Evolutionary conservation across 805 yeast genomes (phyloP).

Genomic region (Danielia oregonensis): DNA sequence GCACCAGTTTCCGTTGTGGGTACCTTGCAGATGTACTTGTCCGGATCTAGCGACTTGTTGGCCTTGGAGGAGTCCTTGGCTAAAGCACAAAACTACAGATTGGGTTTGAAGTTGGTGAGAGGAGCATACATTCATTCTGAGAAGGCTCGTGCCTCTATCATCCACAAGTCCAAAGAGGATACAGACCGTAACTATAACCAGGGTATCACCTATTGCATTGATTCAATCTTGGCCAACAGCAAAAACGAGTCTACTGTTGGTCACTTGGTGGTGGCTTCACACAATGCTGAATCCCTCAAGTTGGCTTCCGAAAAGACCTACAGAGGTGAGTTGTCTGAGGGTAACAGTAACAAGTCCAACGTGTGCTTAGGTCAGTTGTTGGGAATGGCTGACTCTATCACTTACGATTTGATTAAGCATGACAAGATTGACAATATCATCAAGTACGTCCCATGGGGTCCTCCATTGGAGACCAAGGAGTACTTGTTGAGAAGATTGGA

Average conservation of each 20-base stretch:
- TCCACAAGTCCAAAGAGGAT: conserved; percentile 70
- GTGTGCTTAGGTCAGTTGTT: conserved; percentile 85
- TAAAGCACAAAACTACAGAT: conserved; percentile 52
- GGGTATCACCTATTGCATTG: conserved; percentile 62
- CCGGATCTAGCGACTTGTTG: conserved; percentile 62
- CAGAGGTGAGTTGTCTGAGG: conserved; percentile 12
- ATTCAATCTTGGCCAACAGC: conserved; percentile 47
- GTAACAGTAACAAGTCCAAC: conserved; percentile 40
- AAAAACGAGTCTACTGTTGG: conserved; percentile 53
- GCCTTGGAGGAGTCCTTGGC: conserved; percentile 66
- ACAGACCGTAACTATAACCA: conserved; percentile 77
- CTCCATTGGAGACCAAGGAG: conserved; percentile 89
- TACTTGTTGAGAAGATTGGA: conserved; percentile 85
- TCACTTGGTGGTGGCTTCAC: conserved; percentile 87
- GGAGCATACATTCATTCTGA: conserved; percentile 96
- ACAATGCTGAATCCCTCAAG: conserved; percentile 74
- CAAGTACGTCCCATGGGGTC: conserved; percentile 98
- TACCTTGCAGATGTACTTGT: conserved; percentile 88
- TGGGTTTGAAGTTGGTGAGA: conserved; percentile 87
- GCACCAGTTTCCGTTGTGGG: conserved; percentile 73
- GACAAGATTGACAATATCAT: conserved; percentile 71
- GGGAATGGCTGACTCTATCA: conserved; percentile 93
- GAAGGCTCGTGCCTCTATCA: conserved; percentile 59
- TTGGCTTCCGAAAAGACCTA: conserved; percentile 59
- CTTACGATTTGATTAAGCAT: conserved; percentile 64